Evolutionary conservation across 2,329 filamentous ascomycete genomes (phyloP).

Genomic region (Calonectria ilicicola): DNA sequence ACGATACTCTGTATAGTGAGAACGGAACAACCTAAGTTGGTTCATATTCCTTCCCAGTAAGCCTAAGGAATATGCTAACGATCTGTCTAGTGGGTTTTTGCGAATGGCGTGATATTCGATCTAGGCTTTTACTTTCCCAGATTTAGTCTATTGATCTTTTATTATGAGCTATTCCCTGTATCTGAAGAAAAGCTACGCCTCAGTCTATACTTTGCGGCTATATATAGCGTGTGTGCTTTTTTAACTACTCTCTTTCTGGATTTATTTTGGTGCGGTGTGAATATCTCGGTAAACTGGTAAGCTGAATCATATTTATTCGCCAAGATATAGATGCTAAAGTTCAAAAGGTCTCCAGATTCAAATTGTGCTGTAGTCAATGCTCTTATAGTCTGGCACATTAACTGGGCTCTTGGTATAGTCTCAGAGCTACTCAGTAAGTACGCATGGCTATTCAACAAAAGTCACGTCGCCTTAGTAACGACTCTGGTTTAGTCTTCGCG

Average conservation of each 20-base stretch:
- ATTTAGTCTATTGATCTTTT: not conserved
- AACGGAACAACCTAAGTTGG: not conserved
- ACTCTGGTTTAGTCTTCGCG: not conserved
- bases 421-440: not conserved
- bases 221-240: not conserved
- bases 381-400: not conserved
- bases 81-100: not conserved
- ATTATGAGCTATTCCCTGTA: slow-evolving; percentile 5
- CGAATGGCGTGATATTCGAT: not conserved
- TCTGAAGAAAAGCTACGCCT: not conserved
- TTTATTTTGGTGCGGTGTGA: not conserved
- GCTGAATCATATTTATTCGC: too few species aligned
- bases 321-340: not conserved
- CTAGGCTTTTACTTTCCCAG: not conserved
- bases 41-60: rapidly evolving
- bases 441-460: too few species aligned
- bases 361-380: too few species aligned
- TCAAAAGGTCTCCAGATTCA: not conserved
- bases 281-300: not conserved
- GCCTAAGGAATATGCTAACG: not conserved
- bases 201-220: not conserved
- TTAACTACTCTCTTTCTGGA: not conserved
- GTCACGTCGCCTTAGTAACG: not conserved
- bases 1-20: not conserved
- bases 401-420: not conserved